Evolutionary conservation across 176 grass and related monocot species (phyloP), one percentile per base, ranked within the genome.

Genomic region (Dactylis glomerata): DNA sequence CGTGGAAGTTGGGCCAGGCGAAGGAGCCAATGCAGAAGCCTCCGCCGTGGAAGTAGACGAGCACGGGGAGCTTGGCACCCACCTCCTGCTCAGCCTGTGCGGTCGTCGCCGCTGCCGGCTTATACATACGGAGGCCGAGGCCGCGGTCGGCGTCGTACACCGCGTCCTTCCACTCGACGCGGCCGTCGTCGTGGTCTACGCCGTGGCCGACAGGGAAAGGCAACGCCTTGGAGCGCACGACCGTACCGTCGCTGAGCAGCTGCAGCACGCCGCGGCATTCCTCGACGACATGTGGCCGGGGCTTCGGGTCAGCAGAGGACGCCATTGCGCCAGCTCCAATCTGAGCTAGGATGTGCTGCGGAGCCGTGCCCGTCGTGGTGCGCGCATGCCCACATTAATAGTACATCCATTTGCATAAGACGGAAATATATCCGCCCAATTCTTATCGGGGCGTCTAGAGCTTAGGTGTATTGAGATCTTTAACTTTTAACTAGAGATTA

Each of bases 121-220:
- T 68, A 5, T 68, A 68, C 33, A 68, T 37, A 16, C 73, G 73
- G 75, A 79, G 5, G 70, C 50, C 11, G n/a, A 47, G 73, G 73
- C 30, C 3, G 47, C 6, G 45, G 47, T 9, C 19, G 17, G 81
- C 31, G 40, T 76, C 63, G 83, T 82, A 92, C 34, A 82, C 77
- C 26, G 34, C 19, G 54, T 92, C 85, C 79, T 82, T 88, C 64
- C 81, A 92, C 52, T 85, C 82, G 30, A 92, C 38, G 63, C 76
- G 68, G 33, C 86, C 82, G 15, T 91, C 85, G 16, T 92, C 89
- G 76, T 76, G 42, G 42, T 45, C 42, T 45, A 11, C 42, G 42
- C 42, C 52, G 66, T 23, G 1, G 85, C 37, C 34, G 32, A 77
- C 30, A 20, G 57, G 26, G 47, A 77, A 59, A 4, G 68, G 68